Conservation (phyloP, 2,329 filamentous ascomycete genomes). For the Trichoderma afroharzianum region DNA sequence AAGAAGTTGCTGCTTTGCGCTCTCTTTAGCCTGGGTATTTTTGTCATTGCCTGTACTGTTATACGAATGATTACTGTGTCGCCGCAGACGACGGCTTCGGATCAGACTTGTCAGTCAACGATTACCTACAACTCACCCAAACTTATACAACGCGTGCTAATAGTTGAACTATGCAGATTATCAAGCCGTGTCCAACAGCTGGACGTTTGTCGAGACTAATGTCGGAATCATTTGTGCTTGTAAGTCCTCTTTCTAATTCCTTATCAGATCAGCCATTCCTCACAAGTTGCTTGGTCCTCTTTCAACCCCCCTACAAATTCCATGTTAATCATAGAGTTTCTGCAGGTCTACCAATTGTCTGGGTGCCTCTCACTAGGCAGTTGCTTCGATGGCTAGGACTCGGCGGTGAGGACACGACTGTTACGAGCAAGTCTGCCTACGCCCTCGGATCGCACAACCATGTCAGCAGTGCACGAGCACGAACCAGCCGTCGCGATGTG, state of each 20-base stretch:
- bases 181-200: neutral
- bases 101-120: neutral
- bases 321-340: neutral
- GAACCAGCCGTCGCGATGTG: neutral
- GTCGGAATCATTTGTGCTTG: neutral
- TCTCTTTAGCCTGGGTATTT: neutral
- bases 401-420: neutral
- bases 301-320: neutral
- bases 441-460: neutral
- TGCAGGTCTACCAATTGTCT: neutral
- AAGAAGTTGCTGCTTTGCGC: neutral
- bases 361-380: neutral
- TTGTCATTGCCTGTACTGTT: neutral
- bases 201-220: neutral
- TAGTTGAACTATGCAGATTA: neutral
- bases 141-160: neutral
- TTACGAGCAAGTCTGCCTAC: neutral
- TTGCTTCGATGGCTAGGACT: neutral
- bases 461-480: neutral
- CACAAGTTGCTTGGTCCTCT: neutral
- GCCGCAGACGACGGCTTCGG: neutral
- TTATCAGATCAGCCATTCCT: neutral
- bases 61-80: neutral
- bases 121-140: neutral
- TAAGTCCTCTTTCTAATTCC: neutral